phyloP scores from a whole-genome alignment of 805 yeast genomes.

The Teunomyces panamensis region DNA sequence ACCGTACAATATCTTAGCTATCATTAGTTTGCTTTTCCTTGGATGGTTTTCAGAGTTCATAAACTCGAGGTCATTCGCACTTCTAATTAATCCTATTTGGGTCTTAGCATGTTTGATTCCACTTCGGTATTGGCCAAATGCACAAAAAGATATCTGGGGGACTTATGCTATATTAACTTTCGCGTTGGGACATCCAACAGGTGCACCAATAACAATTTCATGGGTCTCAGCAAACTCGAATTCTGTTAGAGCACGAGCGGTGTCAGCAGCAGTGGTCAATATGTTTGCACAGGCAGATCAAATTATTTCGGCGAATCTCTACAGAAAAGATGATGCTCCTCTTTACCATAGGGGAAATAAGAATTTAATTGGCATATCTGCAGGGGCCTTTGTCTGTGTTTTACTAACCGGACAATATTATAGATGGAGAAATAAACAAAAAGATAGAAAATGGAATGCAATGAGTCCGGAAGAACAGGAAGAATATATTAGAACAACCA shows the following conservation, averaged over 20 bases:
- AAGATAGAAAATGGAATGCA: constrained; percentile 49
- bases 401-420: constrained; percentile 36
- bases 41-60: constrained; percentile 21
- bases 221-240: constrained; percentile 65
- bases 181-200: constrained; percentile 43
- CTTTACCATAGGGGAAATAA: constrained; percentile 56
- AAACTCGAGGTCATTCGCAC: constrained; percentile 20
- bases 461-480: constrained; percentile 49
- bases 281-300: constrained; percentile 60
- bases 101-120: constrained; percentile 29
- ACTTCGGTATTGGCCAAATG: constrained; percentile 40
- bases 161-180: constrained; percentile 38
- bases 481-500: constrained; percentile 43
- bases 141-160: constrained; percentile 39
- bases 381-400: constrained; percentile 28
- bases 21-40: constrained; percentile 15
- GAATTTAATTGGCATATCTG: constrained; percentile 34
- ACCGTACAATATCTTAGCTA: constrained; percentile 40
- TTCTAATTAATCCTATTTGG: constrained; percentile 23
- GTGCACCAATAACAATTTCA: constrained; percentile 55
- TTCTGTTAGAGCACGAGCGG: constrained; percentile 61
- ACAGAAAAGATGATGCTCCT: constrained; percentile 57
- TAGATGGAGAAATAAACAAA: constrained; percentile 38
- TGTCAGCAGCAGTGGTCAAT: constrained; percentile 63
- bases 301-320: constrained; percentile 55